phyloP scores from a whole-genome alignment of 495 filamentous ascomycete genomes.

The Aspergillus kassunensis region DNA sequence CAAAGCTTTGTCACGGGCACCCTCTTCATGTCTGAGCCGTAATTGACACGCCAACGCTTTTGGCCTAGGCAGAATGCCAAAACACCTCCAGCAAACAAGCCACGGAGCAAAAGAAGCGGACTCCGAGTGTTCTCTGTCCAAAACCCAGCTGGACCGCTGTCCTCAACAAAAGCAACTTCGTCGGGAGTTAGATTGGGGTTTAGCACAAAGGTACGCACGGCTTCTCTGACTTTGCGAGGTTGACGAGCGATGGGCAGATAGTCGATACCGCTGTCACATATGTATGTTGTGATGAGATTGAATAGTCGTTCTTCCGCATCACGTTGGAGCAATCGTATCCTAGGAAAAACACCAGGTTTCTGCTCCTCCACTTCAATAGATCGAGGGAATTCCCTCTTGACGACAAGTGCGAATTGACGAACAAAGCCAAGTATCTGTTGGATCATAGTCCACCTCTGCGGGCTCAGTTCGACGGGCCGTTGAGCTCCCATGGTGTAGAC shows the following conservation, averaged over 20 bases:
- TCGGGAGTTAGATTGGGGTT: not conserved
- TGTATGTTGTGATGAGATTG: slow-evolving; percentile 6
- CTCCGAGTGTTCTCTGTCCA: not conserved
- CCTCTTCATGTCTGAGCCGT: slow-evolving; percentile 51
- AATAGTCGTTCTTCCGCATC: slow-evolving; percentile 16
- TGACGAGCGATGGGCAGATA: slow-evolving; percentile 17
- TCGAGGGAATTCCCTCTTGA: slow-evolving; percentile 20
- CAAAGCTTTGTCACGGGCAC: slow-evolving; percentile 46
- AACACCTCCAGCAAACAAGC: slow-evolving; percentile 55
- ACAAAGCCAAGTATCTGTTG: slow-evolving; percentile 49
- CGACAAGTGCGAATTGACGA: slow-evolving; percentile 20
- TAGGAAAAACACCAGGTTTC: slow-evolving; percentile 16
- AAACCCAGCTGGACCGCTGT: not conserved
- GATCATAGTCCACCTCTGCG: slow-evolving; percentile 55
- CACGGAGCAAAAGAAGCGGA: slow-evolving; percentile 43
- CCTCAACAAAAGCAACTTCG: not conserved
- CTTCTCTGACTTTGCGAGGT: not conserved
- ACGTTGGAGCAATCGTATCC: slow-evolving; percentile 17
- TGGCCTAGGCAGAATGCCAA: slow-evolving; percentile 50
- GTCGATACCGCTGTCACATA: slow-evolving; percentile 8
- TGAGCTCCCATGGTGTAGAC: slow-evolving; percentile 66
- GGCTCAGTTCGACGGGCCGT: slow-evolving; percentile 49
- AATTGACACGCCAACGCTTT: slow-evolving; percentile 68
- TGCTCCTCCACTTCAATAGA: slow-evolving; percentile 37
- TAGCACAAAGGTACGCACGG: not conserved